These are phyloP conservation scores for Alternaria viburni DNA, from an alignment of 2,329 filamentous ascomycete genomes.

Conservation along the genomic window DNA sequence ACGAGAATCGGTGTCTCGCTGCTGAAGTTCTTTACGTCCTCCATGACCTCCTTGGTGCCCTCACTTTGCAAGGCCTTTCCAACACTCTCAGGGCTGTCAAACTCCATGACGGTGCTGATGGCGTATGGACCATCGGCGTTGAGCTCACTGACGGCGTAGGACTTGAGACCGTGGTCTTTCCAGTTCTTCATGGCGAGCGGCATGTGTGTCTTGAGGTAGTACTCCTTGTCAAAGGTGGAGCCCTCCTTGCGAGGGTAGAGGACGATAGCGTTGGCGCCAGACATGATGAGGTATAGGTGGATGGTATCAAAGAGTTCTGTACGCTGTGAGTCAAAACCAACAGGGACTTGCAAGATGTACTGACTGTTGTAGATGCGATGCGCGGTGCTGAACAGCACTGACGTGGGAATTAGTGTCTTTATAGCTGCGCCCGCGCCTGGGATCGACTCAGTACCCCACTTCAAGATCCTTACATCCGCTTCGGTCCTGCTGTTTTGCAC, in stretches of 20 bases:
- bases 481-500: neutral
- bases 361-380: neutral
- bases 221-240: constrained; percentile 56
- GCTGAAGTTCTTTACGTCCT: constrained; percentile 46
- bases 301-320: neutral
- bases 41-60: constrained; percentile 44
- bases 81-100: constrained; percentile 32
- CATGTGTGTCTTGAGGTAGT: constrained; percentile 58
- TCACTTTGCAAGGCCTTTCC: constrained; percentile 25
- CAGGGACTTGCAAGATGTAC: neutral
- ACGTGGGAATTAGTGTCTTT: constrained; percentile 10
- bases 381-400: neutral
- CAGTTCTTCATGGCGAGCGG: constrained; percentile 52
- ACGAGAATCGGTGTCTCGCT: constrained; percentile 43
- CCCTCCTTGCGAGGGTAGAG: constrained; percentile 53
- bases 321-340: neutral
- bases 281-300: constrained; percentile 16
- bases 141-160: constrained; percentile 29
- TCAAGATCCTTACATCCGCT: constrained; percentile 18
- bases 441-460: constrained; percentile 18
- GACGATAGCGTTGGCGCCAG: constrained; percentile 26
- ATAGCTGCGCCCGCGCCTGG: constrained; percentile 1
- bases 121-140: constrained; percentile 31
- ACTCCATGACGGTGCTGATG: constrained; percentile 25
- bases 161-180: constrained; percentile 49